Evolutionary conservation across 768 basidiomycete genomes (phyloP).

Genomic region (Calvatia gigantea): DNA sequence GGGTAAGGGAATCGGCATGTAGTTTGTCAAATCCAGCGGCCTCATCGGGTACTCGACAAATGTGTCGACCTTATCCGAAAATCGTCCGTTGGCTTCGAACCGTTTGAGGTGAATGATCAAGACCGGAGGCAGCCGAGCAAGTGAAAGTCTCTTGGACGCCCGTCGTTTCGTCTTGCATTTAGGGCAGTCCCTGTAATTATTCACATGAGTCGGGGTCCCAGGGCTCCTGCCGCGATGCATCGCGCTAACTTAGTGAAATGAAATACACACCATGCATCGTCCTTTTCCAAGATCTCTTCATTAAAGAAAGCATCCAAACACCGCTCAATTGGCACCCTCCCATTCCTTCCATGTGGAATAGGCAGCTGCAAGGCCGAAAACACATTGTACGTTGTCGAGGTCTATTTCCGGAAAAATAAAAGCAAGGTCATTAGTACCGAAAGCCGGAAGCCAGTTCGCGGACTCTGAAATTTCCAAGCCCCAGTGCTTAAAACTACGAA

Average conservation of each 20-base stretch:
- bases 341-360: slow-evolving; percentile 63
- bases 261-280: slow-evolving; percentile 81
- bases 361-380: slow-evolving; percentile 96
- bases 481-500: slow-evolving; percentile 27
- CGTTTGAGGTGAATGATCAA: slow-evolving; percentile 90
- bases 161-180: slow-evolving; percentile 86
- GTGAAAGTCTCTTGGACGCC: slow-evolving; percentile 82
- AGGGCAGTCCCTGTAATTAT: slow-evolving; percentile 78
- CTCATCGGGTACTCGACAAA: slow-evolving; percentile 85
- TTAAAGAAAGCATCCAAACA: slow-evolving; percentile 91
- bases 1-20: slow-evolving; percentile 79
- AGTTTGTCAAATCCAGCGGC: slow-evolving; percentile 62
- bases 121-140: slow-evolving; percentile 91
- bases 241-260: background rate
- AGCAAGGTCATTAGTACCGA: slow-evolving; percentile 1
- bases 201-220: background rate
- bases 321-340: slow-evolving; percentile 66
- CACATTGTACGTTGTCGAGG: slow-evolving; percentile 94
- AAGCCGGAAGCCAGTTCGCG: background rate
- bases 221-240: background rate
- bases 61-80: slow-evolving; percentile 96
- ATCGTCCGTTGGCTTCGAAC: slow-evolving; percentile 86
- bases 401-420: slow-evolving; percentile 42
- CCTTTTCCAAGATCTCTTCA: slow-evolving; percentile 86
- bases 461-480: slow-evolving; percentile 2